phyloP scores from a whole-genome alignment of 2,329 filamentous ascomycete genomes.

The Sporothrix schenckii region DNA sequence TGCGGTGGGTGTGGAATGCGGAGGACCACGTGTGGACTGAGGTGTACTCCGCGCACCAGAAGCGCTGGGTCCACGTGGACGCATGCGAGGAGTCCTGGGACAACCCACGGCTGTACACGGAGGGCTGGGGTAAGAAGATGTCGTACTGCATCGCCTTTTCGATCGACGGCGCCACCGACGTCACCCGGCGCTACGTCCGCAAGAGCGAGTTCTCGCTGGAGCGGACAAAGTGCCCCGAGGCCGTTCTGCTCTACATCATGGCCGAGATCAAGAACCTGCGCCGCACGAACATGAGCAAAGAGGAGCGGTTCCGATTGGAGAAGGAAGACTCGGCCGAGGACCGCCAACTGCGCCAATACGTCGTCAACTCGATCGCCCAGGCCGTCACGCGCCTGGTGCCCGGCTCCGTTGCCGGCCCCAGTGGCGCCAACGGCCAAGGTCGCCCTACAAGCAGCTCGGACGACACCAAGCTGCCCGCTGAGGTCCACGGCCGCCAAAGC shows the following conservation, averaged over 20 bases:
- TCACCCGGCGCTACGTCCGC: slow-evolving; percentile 69
- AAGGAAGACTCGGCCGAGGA: slow-evolving; percentile 79
- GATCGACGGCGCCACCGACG: slow-evolving; percentile 75
- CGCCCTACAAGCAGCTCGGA: slow-evolving; percentile 45
- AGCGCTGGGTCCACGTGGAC: slow-evolving; percentile 96
- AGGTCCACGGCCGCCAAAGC: slow-evolving; percentile 55
- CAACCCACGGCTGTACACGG: slow-evolving; percentile 85
- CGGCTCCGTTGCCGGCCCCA: slow-evolving; percentile 43
- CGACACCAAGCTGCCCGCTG: slow-evolving; percentile 63
- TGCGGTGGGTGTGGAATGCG: slow-evolving; percentile 97
- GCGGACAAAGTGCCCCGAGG: slow-evolving; percentile 79
- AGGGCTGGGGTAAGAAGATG: slow-evolving; percentile 96
- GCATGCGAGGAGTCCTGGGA: slow-evolving; percentile 95
- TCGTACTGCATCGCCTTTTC: slow-evolving; percentile 97
- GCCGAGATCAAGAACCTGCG: slow-evolving; percentile 87
- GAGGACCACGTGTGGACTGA: slow-evolving; percentile 99
- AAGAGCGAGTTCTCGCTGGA: slow-evolving; percentile 72
- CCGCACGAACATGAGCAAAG: slow-evolving; percentile 81
- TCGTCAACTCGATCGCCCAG: slow-evolving; percentile 72
- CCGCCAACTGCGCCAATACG: slow-evolving; percentile 71
- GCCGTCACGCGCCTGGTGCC: slow-evolving; percentile 71
- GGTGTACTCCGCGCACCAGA: slow-evolving; percentile 90
- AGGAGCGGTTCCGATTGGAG: slow-evolving; percentile 77
- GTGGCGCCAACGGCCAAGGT: slow-evolving; percentile 34
- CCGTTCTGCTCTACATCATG: slow-evolving; percentile 87